Evolutionary conservation across 257 asterid species (phyloP), one percentile per base, ranked within the genome.

Genomic region (Nicotiana paniculata): DNA sequence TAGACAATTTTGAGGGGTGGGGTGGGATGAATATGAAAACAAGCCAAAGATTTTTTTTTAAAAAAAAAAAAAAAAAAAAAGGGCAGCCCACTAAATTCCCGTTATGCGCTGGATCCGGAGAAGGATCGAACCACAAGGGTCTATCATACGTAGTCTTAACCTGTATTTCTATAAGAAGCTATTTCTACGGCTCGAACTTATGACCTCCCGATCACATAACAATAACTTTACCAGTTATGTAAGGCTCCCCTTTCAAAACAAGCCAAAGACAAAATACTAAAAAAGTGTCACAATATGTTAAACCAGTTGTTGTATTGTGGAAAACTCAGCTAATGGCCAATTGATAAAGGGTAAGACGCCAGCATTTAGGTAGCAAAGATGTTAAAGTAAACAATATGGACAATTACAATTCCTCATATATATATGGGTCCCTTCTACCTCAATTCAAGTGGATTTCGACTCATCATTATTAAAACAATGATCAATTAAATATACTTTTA

Each of bases 401-500:
- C 90, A 88, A 88, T 81, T 85, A 80, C 82, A 48, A 48, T 48
- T 33, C 9, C 28, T 46, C 78, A 43, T 53, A 81, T 85, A 18
- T 21, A 18, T 28, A 81, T 53, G 90, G 96, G 94, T 13, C 93
- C 96, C 90, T 81, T 86, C 80, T 84, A 81, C 89, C 90, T 87
- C 77, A 81, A 58, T 62, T 87, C 79, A 77, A 91, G 90, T 90
- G 93, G 90, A 79, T 80, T 81, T 88, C 84, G 93, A 87, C 89
- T 91, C 97, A 91, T 89, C 88, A 68, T 85, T 79, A 85, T 86
- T 82, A 82, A 81, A 82, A 88, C 70, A 81, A 72, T 82, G 84
- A 84, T 81, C 59, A 83, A 54, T 85, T 84, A 85, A 28, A 28
- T 28, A 68, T 46, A 32, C 81, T 84, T 82, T 85, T 75, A 35